phyloP scores from a whole-genome alignment of 2,329 filamentous ascomycete species.

The Colletotrichum noveboracense region DNA sequence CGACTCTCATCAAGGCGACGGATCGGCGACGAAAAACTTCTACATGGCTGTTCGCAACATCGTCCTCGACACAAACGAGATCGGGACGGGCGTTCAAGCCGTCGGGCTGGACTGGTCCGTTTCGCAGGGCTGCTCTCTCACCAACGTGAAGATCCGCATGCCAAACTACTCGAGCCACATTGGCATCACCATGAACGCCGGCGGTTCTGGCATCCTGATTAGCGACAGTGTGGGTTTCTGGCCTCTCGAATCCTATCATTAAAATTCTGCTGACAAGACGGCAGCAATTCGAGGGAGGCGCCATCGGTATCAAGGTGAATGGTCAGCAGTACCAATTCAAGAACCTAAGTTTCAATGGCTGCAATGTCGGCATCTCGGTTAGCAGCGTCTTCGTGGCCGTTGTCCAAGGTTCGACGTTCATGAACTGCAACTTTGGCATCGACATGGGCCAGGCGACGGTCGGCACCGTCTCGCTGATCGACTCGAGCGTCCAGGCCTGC shows the following conservation, averaged over 20 bases:
- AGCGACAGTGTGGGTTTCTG: slow-evolving; percentile 26
- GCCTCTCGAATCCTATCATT: no score
- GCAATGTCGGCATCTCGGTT: slow-evolving; percentile 32
- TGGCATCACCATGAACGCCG: slow-evolving; percentile 39
- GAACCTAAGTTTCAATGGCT: slow-evolving; percentile 33
- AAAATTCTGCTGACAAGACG: background rate
- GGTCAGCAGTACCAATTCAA: slow-evolving; percentile 41
- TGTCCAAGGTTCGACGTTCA: slow-evolving; percentile 31
- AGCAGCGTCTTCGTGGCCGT: slow-evolving; percentile 30
- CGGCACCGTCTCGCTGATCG: slow-evolving; percentile 32
- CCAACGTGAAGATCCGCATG: slow-evolving; percentile 38
- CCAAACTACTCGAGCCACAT: slow-evolving; percentile 35
- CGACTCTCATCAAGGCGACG: slow-evolving; percentile 30
- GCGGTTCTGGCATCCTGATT: slow-evolving; percentile 35
- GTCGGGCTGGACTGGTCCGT: slow-evolving; percentile 35
- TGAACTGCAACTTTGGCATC: slow-evolving; percentile 32
- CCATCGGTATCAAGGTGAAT: slow-evolving; percentile 32
- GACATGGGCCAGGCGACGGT: slow-evolving; percentile 30
- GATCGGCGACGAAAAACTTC: slow-evolving; percentile 34
- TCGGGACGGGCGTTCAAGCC: slow-evolving; percentile 23
- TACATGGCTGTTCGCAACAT: slow-evolving; percentile 37
- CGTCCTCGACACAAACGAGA: slow-evolving; percentile 30
- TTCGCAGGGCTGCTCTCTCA: slow-evolving; percentile 32
- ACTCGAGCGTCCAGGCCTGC: slow-evolving; percentile 29
- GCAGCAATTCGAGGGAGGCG: slow-evolving; percentile 34